Base-by-base conservation (phyloP, 78 protist genomes). In the Emiliania huxleyi region DNA sequence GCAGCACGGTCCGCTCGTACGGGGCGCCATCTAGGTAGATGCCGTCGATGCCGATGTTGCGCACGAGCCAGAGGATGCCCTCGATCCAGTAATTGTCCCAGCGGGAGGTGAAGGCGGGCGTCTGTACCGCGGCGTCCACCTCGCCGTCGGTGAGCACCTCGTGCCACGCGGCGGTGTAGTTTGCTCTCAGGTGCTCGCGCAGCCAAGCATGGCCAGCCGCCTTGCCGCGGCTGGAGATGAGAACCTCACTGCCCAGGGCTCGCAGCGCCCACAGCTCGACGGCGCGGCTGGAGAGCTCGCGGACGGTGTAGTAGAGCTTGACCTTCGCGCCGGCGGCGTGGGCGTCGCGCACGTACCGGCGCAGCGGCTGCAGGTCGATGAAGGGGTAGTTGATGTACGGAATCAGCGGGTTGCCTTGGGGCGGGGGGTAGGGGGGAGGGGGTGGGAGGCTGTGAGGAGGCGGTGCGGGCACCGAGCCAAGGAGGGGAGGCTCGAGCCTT, bases 81-180 rank as follows among this genome's bases (percentile, higher is more conserved):
- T 75, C 85, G 25, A 75, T 22, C 85, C 85, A 75, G 85, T 38
- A 75, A 8, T 37, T 35, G 45, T 75, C 85, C 42, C 43, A 38
- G 25, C 85, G 43, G 33, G 46, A 1, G 25, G 46, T 40, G 85
- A 75, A 75, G n/a, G 85, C 85, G 25, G 85, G 18, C 15, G 85
- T 75, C 22, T 3, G 15, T 1, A 75, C 85, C 12, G 85, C 0
- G 26, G 85, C 0, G 85, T 75, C 85, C n/a, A 75, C 21, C 46
- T 22, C 29, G 46, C 84, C 84, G 84, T 75, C n/a, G 84, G 42
- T 15, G 15, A 75, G 84, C n/a, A 2, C 25, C 85, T 75, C 85
- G 85, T 75, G 85, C 85, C 85, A 75, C 85, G 85, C 85, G 45
- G 85, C 85, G 29, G 43, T 1, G 85, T 75, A 75, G 46, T 38